These are phyloP conservation scores for Massospora cicadina DNA, from an alignment of 371 early-diverging fungal genomes.

Conservation along the genomic window DNA sequence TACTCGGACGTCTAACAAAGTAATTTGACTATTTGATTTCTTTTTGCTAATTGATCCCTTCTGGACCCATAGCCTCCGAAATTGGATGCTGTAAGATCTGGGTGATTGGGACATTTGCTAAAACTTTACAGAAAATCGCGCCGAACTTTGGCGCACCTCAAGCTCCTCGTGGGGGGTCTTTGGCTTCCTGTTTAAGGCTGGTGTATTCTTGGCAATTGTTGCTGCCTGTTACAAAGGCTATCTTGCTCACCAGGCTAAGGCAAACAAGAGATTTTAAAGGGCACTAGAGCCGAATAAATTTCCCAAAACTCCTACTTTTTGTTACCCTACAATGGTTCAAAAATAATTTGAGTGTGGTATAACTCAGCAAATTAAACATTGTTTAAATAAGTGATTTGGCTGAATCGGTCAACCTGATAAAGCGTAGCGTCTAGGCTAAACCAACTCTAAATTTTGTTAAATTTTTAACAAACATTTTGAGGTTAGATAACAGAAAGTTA, in stretches of 20 bases:
- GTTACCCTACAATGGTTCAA: too few species aligned
- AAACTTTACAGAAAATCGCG: not conserved
- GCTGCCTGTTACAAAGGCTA: slow-evolving; percentile 32
- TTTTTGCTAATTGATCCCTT: not conserved
- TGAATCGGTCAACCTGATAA: too few species aligned
- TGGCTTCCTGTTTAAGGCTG: slow-evolving; percentile 31
- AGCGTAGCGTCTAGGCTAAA: too few species aligned
- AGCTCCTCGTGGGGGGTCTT: slow-evolving; percentile 19
- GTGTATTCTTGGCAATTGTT: slow-evolving; percentile 31
- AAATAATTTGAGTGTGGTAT: too few species aligned
- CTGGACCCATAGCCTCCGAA: not conserved
- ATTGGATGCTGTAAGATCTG: not conserved
- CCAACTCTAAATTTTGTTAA: too few species aligned
- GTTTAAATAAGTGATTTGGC: too few species aligned
- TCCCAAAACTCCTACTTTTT: too few species aligned
- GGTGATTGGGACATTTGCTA: too few species aligned
- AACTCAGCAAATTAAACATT: too few species aligned
- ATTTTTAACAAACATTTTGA: too few species aligned
- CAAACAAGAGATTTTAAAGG: slow-evolving; percentile 44
- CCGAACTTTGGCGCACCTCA: slow-evolving; percentile 14
- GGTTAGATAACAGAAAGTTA: too few species aligned
- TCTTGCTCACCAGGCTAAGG: slow-evolving; percentile 33
- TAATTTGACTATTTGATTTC: not conserved
- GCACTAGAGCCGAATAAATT: not conserved
- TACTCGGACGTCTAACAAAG: slow-evolving; percentile 12